Base-by-base conservation (phyloP, 441 rosid genomes). In the Arabidopsis lyrata region DNA sequence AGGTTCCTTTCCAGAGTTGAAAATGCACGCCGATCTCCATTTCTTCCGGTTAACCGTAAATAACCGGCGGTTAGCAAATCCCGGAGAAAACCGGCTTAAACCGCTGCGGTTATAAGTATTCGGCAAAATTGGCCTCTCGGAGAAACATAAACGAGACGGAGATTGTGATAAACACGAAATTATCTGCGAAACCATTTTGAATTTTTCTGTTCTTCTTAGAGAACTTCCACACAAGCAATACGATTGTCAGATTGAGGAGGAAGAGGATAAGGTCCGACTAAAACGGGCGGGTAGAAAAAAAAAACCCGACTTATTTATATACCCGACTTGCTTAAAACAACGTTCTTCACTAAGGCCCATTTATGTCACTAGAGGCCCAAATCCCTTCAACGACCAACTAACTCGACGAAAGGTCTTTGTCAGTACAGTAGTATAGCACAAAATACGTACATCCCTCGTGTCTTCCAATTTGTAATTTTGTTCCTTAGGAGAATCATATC, bases 1-100 rank as follows among this genome's bases (percentile, higher is more conserved):
- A 18, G 88, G 36, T 22, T 86, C 86, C 3, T 92, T 83, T 42
- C 84, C 82, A 4, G 89, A 83, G 48, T 79, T 89, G 76, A 62
- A 85, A 77, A 83, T 84, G 73, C 87, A 68, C 29, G 73, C 63
- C 2, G 83, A 65, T 53, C 76, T 73, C 70, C 62, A 71, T 58
- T 70, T 76, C 70, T 44, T 62, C 35, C 66, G 59, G 7, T 73
- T 38, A 79, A 75, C 42, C 8, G 45, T 57, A 64, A 20, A 29
- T 63, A 31, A 76, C 41, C 56, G 70, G 62, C 68, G 74, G 44
- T n/a, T 44, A 16, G 11, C 11, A n/a, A 67, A 82, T 56, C 72
- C 57, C 71, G 36, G 66, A 64, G 73, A 53, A 34, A 66, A 52
- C 77, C 48, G 73, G 47, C 15, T 42, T 69, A 72, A 59, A 71